Conservation (phyloP, 768 basidiomycete genomes). For the Porphyrellus cyaneotinctus region DNA sequence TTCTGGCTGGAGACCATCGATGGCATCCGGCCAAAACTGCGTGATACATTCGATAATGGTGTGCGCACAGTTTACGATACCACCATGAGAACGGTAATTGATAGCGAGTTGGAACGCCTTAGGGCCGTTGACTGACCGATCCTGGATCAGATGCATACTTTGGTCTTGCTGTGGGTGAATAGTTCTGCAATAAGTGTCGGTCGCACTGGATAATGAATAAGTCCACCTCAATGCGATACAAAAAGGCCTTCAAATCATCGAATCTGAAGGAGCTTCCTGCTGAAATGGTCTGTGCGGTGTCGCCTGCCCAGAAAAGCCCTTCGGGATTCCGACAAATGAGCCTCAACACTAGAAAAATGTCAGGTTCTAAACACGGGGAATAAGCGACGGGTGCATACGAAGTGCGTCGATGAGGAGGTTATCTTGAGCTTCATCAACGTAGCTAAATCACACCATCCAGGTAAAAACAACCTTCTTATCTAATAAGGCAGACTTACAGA, state of each 20-base stretch:
- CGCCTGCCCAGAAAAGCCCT: slow-evolving; percentile 78
- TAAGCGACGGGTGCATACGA: slow-evolving; percentile 34
- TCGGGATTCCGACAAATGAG: slow-evolving; percentile 57
- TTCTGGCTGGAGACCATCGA: slow-evolving; percentile 57
- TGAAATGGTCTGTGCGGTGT: slow-evolving; percentile 76
- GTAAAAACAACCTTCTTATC: background rate
- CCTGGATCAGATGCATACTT: slow-evolving; percentile 3
- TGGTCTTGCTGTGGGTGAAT: slow-evolving; percentile 20
- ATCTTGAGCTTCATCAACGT: slow-evolving; percentile 74
- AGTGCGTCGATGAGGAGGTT: slow-evolving; percentile 62
- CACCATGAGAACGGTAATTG: slow-evolving; percentile 71
- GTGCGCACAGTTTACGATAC: slow-evolving; percentile 68
- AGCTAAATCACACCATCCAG: slow-evolving; percentile 31
- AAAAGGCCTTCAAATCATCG: slow-evolving; percentile 63
- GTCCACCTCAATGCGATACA: slow-evolving; percentile 58
- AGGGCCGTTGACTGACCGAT: slow-evolving; percentile 24
- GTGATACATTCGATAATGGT: slow-evolving; percentile 60
- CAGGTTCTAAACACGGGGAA: background rate
- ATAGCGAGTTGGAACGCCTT: slow-evolving; percentile 52
- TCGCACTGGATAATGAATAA: background rate
- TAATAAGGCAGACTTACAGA: slow-evolving; percentile 38
- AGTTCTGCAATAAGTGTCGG: background rate
- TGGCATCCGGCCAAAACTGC: slow-evolving; percentile 58
- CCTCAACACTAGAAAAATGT: slow-evolving; percentile 47
- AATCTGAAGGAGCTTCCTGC: slow-evolving; percentile 71